These are phyloP conservation scores for Cotoneaster glaucophyllus DNA, from an alignment of 306 rosid genomes.

Conservation along the genomic window DNA sequence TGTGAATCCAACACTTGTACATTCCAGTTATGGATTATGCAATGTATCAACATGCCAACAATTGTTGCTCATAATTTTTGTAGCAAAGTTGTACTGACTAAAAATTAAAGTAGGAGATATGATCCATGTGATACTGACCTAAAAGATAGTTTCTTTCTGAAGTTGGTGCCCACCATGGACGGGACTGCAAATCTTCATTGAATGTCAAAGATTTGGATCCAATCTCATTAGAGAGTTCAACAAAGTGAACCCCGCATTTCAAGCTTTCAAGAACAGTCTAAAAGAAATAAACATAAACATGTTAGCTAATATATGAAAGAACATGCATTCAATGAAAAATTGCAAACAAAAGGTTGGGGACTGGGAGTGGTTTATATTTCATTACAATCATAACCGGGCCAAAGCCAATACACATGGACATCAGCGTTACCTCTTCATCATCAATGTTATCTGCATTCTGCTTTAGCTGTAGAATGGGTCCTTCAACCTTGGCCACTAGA, in stretches of 20 bases:
- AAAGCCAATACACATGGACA: too few species aligned
- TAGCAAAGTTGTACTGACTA: neutral
- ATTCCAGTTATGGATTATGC: neutral
- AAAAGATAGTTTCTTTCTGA: constrained; percentile 81
- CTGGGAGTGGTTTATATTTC: too few species aligned
- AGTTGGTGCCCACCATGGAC: constrained; percentile 99
- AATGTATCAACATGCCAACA: neutral
- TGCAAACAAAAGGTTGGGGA: neutral
- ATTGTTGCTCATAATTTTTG: neutral
- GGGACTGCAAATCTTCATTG: constrained; percentile 75
- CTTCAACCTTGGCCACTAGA: constrained; percentile 71
- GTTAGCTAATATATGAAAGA: constrained; percentile 16
- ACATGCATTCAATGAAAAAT: constrained; percentile 9
- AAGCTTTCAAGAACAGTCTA: constrained; percentile 67
- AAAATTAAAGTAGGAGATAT: neutral
- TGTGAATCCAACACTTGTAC: neutral
- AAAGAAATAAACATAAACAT: constrained; percentile 3
- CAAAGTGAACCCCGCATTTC: constrained; percentile 72
- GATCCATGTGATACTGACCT: constrained; percentile 39
- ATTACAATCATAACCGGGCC: too few species aligned
- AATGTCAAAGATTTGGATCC: constrained; percentile 79
- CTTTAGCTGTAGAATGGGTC: constrained; percentile 70
- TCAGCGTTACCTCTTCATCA: constrained; percentile 19
- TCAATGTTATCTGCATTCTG: constrained; percentile 75
- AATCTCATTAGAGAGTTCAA: constrained; percentile 77